Conservation (phyloP, 352 stramenopile species). For the Phytophthora macrochlamydospora region DNA sequence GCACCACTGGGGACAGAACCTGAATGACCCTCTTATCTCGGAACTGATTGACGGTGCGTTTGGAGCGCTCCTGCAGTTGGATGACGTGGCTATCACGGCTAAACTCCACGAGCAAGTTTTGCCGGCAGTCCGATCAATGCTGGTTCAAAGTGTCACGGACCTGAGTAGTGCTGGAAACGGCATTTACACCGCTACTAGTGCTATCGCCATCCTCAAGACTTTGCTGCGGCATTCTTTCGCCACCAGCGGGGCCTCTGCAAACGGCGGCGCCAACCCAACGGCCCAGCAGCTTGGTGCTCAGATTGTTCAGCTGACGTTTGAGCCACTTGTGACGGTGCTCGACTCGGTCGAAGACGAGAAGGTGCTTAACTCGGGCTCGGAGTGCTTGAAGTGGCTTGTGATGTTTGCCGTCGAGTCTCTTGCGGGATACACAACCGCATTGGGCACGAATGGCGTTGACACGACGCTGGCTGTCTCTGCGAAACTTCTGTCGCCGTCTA, state of each 20-base stretch:
- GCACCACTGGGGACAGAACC: conserved; percentile 64
- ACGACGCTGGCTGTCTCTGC: conserved; percentile 71
- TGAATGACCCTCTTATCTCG: conserved; percentile 78
- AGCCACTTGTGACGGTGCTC: conserved; percentile 71
- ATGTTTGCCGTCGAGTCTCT: conserved; percentile 78
- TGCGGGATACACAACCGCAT: conserved; percentile 44
- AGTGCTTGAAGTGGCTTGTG: conserved; percentile 85
- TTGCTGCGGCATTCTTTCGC: conserved; percentile 76
- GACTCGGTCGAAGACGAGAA: conserved; percentile 73
- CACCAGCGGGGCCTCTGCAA: conserved; percentile 30
- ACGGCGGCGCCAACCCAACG: conserved; percentile 28
- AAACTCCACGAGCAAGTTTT: conserved; percentile 72
- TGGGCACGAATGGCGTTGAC: conserved; percentile 61
- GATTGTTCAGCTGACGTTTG: conserved; percentile 75
- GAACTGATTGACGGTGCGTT: conserved; percentile 78
- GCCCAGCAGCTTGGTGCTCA: conserved; percentile 60
- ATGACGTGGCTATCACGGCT: conserved; percentile 58
- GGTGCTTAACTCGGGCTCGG: conserved; percentile 70
- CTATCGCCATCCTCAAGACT: conserved; percentile 77
- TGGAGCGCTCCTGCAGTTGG: conserved; percentile 66
- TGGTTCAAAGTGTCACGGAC: conserved; percentile 54
- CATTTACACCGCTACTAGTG: conserved; percentile 62
- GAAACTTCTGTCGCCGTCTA: conserved; percentile 64
- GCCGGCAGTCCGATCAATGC: conserved; percentile 62
- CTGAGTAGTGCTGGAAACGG: conserved; percentile 60